phyloP scores from a whole-genome alignment of 1,139 yeast species.

The Debaryomycetaceae sp. region DNA sequence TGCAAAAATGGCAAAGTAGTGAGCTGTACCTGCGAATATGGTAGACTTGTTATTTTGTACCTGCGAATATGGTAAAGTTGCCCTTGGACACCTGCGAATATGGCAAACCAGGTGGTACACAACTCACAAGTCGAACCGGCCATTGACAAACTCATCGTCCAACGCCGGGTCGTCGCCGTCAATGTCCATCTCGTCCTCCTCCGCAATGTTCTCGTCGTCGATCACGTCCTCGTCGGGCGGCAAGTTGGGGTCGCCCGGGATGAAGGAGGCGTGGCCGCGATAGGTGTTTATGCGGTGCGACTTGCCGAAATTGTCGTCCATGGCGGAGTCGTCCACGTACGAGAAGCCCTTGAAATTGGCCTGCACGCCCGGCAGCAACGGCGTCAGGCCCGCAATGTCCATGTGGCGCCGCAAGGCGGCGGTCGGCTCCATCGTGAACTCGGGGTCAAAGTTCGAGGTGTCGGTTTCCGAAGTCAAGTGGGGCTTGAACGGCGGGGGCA shows the following conservation, averaged over 20 bases:
- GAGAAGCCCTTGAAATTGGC: constrained; percentile 95
- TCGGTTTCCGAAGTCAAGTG: constrained; percentile 85
- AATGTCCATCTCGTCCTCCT: constrained; percentile 40
- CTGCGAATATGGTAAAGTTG: no score
- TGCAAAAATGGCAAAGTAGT: no score
- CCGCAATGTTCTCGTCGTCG: constrained; percentile 61
- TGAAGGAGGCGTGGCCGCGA: constrained; percentile 59
- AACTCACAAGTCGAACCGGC: constrained; percentile 68
- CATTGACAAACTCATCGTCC: constrained; percentile 76
- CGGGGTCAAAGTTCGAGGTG: constrained; percentile 94
- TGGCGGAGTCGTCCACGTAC: constrained; percentile 87
- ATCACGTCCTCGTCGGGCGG: constrained; percentile 81
- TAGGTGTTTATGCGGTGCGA: constrained; percentile 35
- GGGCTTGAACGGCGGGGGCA: constrained; percentile 98
- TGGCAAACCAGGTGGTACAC: no score
- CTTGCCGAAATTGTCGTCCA: constrained; percentile 69
- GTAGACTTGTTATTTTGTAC: no score
- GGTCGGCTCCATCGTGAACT: constrained; percentile 86
- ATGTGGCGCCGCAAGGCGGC: constrained; percentile 62
- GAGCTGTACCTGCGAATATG: no score
- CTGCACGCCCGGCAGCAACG: constrained; percentile 87
- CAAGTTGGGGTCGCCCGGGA: constrained; percentile 66
- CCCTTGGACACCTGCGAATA: no score
- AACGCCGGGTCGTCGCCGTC: constrained; percentile 38
- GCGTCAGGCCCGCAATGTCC: constrained; percentile 56